Percentiles rank a stretch among this genome's conserved stretches.
Conservation (phyloP, 169 alveolate genomes). For the Cryptosporidium canis region DNA sequence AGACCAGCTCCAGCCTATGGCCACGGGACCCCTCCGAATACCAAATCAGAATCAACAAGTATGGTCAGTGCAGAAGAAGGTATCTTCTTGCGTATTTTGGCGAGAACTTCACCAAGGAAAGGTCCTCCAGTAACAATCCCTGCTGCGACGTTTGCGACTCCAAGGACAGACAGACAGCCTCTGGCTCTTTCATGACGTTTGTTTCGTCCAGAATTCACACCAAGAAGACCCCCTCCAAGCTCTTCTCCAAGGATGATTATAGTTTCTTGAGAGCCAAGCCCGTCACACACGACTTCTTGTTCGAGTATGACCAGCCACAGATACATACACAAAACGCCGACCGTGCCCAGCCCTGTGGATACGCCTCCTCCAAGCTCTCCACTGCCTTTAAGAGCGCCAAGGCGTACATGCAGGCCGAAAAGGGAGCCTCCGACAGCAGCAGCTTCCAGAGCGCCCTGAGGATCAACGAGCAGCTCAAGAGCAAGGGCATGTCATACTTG, state of each 20-base stretch:
- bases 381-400: constrained; percentile 40
- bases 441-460: constrained; percentile 13
- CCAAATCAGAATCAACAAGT: constrained; percentile 21
- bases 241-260: not conserved
- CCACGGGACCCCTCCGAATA: constrained; percentile 20
- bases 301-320: not conserved
- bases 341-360: not conserved
- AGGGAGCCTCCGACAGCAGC: not conserved
- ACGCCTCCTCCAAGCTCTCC: not conserved
- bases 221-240: not conserved
- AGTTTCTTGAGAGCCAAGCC: not conserved
- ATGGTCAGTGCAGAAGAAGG: constrained; percentile 77
- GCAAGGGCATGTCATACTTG: not conserved
- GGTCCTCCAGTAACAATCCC: not conserved
- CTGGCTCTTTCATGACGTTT: not conserved
- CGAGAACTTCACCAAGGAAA: constrained; percentile 75
- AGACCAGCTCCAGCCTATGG: not conserved
- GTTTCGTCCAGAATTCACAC: not conserved
- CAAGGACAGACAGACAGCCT: not conserved
- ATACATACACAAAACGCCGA: not conserved
- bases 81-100: constrained; percentile 78
- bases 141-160: constrained; percentile 69
- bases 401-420: not conserved
- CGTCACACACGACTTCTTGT: not conserved
- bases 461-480: constrained; percentile 23